Evolutionary conservation across 805 yeast genomes (phyloP), one percentile per base, ranked within the genome.

Genomic region (Sugiyamaella boreocaroliniensis): DNA sequence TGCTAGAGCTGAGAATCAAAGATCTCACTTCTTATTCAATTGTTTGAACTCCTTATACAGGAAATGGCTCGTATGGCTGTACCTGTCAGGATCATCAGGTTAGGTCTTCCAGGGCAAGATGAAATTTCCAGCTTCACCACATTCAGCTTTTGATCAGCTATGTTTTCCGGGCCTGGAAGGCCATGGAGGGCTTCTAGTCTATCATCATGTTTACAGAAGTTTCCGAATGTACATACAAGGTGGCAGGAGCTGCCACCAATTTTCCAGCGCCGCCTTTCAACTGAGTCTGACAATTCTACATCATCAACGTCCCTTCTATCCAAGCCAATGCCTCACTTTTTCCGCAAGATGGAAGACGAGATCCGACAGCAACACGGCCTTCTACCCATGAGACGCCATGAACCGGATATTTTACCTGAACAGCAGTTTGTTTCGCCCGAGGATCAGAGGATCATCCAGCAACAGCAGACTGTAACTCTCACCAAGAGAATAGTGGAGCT

Each of bases 291-390:
- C 12, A 14, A 4, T 4, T 9, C 37, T 4, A 2, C 37, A 4
- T 11, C 37, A 3, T 14, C 37, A 11, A 32, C n/a, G 12, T 5
- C 37, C 37, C 12, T 14, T 10, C 37, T 9, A 32, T 14, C 37
- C n/a, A 14, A 10, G 37, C n/a, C 37, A 10, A 32, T 32, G n/a
- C 37, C 37, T 2, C 46, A 43, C 26, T 32, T 50, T 20, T 45
- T 46, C 47, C 53, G 40, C 19, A 22, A 29, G 14, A 11, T 40
- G 26, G 48, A 50, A 15, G 46, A 50, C 29, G 49, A 45, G 29
- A 18, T 45, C 18, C 49, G 53, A 6, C 12, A 15, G 20, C 20
- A 34, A 22, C 49, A 45, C 37, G 48, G 48, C 6, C 29, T 50
- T 11, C 29, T 15, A 40, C 47, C 52, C 19, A 29, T 49, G 16